Base-by-base conservation (phyloP, 2,329 filamentous ascomycete genomes). In the Chlorencoelia australis region DNA sequence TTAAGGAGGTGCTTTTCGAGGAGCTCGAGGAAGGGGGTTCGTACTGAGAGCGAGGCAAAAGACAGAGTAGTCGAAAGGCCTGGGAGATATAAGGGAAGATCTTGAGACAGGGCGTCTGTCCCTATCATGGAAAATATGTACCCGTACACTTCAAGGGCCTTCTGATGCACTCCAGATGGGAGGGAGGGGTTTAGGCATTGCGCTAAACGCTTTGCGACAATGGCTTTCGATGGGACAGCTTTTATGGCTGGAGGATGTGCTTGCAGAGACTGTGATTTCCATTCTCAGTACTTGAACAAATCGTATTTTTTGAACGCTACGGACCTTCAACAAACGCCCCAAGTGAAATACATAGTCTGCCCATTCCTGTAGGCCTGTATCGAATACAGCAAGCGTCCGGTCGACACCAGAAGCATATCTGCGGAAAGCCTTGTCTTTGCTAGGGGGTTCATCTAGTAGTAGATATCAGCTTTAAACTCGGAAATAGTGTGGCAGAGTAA, bases 281-380 rank as follows among this genome's bases (percentile, higher is more conserved):
- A n/a, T 35, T 35, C 35, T 51, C 41, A 61, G 58, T 40, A 45
- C 37, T 30, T 41, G 39, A 16, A 29, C 33, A 39, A 31, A 30
- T 5, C 35, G 40, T 19, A 22, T 24, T 16, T 30, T 42, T 34
- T 39, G 13, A 20, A 41, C 25, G 13, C 17, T 44, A 46, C 55
- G 50, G 58, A 88, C 85, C 75, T 95, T 96, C 44, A 94, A 68
- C 32, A 98, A 69, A 44, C 86, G 78, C 56, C 84, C 93, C 38
- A 98, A 66, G 58, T 96, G 98, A 13, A 89, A 94, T 54, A 98
- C 98, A 58, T 98, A 98, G 64, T 98, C 91, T 32, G 93, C 91
- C 91, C 91, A 98, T 75, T 98, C 91, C 62, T 96, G 87, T 49
- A 95, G 69, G 19, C 86, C 79, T 11, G 85, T 88, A 57, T 98